phyloP scores from a whole-genome alignment of 306 rosid species.

The Acacia acuminata region DNA sequence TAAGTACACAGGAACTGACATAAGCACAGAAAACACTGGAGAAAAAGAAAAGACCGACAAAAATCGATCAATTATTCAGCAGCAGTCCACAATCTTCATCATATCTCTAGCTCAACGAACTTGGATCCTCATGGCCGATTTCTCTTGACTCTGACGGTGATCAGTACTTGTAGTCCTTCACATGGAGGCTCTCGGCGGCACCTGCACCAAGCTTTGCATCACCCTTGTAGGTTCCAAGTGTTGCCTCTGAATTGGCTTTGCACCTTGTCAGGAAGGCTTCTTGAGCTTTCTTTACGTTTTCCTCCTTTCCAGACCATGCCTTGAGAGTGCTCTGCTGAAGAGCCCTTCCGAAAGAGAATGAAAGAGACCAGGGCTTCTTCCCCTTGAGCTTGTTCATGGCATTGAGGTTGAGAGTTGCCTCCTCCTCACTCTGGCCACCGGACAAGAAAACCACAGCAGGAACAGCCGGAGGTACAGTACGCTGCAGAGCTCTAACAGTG shows the following conservation, averaged over 20 bases:
- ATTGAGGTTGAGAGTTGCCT: slow-evolving; percentile 20
- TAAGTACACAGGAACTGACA: not conserved
- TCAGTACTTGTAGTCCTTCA: slow-evolving; percentile 24
- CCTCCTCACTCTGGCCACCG: slow-evolving; percentile 27
- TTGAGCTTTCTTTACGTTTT: slow-evolving; percentile 17
- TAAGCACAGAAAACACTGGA: not conserved
- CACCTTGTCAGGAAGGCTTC: slow-evolving; percentile 15
- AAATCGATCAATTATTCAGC: not conserved
- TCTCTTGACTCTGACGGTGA: not conserved
- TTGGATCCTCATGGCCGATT: not conserved
- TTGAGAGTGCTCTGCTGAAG: slow-evolving; percentile 22
- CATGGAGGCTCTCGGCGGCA: slow-evolving; percentile 21
- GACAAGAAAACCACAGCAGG: slow-evolving; percentile 26
- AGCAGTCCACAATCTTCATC: not conserved
- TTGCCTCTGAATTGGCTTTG: slow-evolving; percentile 23
- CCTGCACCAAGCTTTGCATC: slow-evolving; percentile 17
- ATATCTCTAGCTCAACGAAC: not conserved
- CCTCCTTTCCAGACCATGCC: slow-evolving; percentile 26
- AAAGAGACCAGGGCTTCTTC: slow-evolving; percentile 27
- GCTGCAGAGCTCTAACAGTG: slow-evolving; percentile 20
- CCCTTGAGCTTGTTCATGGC: slow-evolving; percentile 24
- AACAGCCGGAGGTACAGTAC: slow-evolving; percentile 11
- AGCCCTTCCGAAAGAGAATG: slow-evolving; percentile 27
- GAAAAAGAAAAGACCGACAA: not conserved
- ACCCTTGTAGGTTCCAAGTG: slow-evolving; percentile 26